phyloP scores from a whole-genome alignment of 1,284 basidiomycete species.

The Fomitopsis betulina region DNA sequence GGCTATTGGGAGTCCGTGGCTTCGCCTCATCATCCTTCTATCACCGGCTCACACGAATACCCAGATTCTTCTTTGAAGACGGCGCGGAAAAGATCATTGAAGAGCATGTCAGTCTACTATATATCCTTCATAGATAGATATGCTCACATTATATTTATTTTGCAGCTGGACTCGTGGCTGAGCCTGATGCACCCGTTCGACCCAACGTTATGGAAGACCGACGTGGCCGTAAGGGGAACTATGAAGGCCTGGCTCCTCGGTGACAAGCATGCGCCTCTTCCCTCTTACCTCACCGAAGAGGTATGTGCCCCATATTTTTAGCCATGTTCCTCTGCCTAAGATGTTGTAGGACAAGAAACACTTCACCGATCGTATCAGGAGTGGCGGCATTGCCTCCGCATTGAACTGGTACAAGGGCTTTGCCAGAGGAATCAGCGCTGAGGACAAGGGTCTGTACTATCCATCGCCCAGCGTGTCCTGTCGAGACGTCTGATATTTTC shows the following conservation, averaged over 20 bases:
- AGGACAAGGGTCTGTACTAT: conserved; percentile 19
- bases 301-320: conserved; percentile 6
- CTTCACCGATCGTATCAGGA: conserved; percentile 13
- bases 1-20: conserved; percentile 27
- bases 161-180: conserved; percentile 27
- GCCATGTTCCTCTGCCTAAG: not conserved
- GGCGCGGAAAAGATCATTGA: conserved; percentile 25
- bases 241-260: conserved; percentile 24
- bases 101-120: conserved; percentile 17
- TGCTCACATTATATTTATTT: not conserved
- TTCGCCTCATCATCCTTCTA: not conserved
- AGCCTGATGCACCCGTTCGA: conserved; percentile 25
- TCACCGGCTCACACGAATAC: not conserved
- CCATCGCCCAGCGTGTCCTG: not conserved
- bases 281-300: conserved; percentile 17
- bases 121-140: too few species aligned
- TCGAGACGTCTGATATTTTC: not conserved
- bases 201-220: conserved; percentile 20
- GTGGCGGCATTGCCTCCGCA: conserved; percentile 18
- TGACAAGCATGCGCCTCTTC: conserved; percentile 17
- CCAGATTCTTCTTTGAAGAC: conserved; percentile 27
- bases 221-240: conserved; percentile 22
- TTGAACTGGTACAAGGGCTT: conserved; percentile 27
- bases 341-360: conserved; percentile 12
- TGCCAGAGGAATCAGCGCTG: conserved; percentile 15